Conservation (phyloP, 164 flowering plant species). For the Paratinospora sagittata region DNA sequence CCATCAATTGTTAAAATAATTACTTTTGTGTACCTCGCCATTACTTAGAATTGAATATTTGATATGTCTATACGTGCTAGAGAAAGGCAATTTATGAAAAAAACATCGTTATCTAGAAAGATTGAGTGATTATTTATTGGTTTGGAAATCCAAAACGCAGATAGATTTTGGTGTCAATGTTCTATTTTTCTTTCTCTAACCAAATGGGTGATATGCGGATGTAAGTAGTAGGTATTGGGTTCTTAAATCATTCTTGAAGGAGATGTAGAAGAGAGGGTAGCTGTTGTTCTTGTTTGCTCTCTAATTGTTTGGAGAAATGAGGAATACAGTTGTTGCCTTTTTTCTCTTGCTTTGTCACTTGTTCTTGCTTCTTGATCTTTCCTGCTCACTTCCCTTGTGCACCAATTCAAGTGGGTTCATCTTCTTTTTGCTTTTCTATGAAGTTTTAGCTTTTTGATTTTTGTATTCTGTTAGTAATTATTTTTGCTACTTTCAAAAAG, state of each 20-base stretch:
- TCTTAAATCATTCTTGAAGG: not conserved
- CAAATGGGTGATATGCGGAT: not conserved
- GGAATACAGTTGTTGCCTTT: conserved; percentile 11
- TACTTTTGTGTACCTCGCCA: not conserved
- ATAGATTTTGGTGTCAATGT: not conserved
- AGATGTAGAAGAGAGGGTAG: conserved; percentile 1
- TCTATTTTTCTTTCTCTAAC: not conserved
- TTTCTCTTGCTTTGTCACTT: conserved; percentile 15
- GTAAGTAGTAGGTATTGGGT: not conserved
- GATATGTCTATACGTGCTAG: too few species aligned
- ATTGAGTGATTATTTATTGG: too few species aligned
- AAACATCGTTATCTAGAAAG: too few species aligned
- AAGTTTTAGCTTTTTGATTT: not conserved
- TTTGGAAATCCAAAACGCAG: too few species aligned
- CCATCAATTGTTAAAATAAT: not conserved
- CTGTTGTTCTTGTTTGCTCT: not conserved
- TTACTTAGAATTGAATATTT: not conserved
- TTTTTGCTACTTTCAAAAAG: not conserved
- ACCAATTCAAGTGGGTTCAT: conserved; percentile 36
- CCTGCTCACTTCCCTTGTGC: conserved; percentile 42
- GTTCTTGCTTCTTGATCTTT: conserved; percentile 22
- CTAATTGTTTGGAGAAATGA: conserved; percentile 15
- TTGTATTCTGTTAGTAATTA: not conserved
- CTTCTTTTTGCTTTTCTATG: not conserved
- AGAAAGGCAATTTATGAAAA: too few species aligned